phyloP scores from a whole-genome alignment of 2,329 filamentous ascomycete genomes.

The Paraphaeosphaeria minitans region DNA sequence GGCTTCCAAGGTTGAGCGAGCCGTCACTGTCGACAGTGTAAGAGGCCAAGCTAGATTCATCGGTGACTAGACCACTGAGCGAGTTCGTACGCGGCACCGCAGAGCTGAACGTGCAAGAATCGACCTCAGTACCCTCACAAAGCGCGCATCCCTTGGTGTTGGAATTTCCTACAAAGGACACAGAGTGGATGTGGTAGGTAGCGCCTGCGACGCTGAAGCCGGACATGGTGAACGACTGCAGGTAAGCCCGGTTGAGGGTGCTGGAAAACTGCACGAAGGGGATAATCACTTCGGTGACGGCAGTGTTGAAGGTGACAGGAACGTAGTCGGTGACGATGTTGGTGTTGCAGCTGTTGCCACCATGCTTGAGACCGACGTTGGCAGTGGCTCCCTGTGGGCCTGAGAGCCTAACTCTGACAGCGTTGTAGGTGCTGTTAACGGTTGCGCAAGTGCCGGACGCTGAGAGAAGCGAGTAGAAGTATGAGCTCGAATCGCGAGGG shows the following conservation, averaged over 20 bases:
- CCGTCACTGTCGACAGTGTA: slow-evolving; percentile 11
- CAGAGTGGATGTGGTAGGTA: slow-evolving; percentile 9
- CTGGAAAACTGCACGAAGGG: slow-evolving; percentile 9
- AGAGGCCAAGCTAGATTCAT: slow-evolving; percentile 6
- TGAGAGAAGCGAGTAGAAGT: slow-evolving; percentile 12
- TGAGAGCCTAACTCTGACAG: slow-evolving; percentile 3
- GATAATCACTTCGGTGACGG: neutral
- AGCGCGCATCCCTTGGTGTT: slow-evolving; percentile 6
- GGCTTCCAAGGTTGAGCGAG: slow-evolving; percentile 9
- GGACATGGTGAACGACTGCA: slow-evolving; percentile 12
- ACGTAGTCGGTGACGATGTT: slow-evolving; percentile 9
- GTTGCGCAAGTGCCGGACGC: slow-evolving; percentile 3
- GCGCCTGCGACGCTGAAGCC: slow-evolving; percentile 7
- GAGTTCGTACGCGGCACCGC: slow-evolving; percentile 3
- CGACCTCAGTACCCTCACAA: slow-evolving; percentile 6
- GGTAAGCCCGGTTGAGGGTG: slow-evolving; percentile 10
- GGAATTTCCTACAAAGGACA: slow-evolving; percentile 8
- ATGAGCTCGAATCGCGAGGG: slow-evolving; percentile 4
- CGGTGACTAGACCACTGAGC: slow-evolving; percentile 3
- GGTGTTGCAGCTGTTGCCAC: slow-evolving; percentile 8
- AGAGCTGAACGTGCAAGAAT: slow-evolving; percentile 7
- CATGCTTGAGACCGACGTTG: slow-evolving; percentile 10
- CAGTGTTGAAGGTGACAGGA: slow-evolving; percentile 10
- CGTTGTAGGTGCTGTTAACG: slow-evolving; percentile 10
- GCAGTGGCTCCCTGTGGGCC: slow-evolving; percentile 10